phyloP scores from a whole-genome alignment of 768 basidiomycete genomes.

The Dioszegia hungarica region DNA sequence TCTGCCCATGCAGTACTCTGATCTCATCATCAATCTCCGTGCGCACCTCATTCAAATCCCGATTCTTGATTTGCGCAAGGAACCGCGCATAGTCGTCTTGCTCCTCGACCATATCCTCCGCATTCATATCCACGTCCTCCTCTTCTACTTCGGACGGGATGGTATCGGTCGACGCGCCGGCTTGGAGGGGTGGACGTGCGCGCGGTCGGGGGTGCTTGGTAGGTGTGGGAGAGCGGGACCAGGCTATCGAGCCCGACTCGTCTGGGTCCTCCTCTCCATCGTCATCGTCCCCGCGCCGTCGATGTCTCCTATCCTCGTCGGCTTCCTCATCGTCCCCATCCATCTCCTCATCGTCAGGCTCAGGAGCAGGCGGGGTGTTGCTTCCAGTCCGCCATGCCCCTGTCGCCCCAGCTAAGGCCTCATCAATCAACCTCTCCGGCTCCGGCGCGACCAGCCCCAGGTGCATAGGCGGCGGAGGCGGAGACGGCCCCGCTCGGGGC shows the following conservation, averaged over 20 bases:
- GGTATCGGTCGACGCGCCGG: slow-evolving; percentile 44
- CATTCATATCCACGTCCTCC: slow-evolving; percentile 71
- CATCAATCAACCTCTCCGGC: slow-evolving; percentile 12
- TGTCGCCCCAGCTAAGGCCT: background rate
- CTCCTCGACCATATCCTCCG: slow-evolving; percentile 48
- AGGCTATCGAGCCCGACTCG: slow-evolving; percentile 46
- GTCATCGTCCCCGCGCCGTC: slow-evolving; percentile 43
- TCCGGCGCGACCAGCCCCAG: slow-evolving; percentile 10
- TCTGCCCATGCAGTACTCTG: slow-evolving; percentile 68
- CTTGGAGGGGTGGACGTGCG: slow-evolving; percentile 37
- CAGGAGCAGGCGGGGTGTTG: background rate
- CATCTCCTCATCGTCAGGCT: background rate
- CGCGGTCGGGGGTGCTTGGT: slow-evolving; percentile 15
- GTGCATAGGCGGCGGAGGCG: slow-evolving; percentile 6
- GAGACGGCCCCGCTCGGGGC: slow-evolving; percentile 5
- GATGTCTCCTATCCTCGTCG: slow-evolving; percentile 51
- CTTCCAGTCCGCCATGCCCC: slow-evolving; percentile 1
- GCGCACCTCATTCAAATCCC: slow-evolving; percentile 71
- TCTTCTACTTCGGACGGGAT: slow-evolving; percentile 62
- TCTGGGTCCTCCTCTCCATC: slow-evolving; percentile 27
- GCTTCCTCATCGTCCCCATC: slow-evolving; percentile 4
- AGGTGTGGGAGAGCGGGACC: slow-evolving; percentile 52
- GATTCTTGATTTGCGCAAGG: slow-evolving; percentile 82
- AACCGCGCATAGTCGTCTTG: slow-evolving; percentile 81
- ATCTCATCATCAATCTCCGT: slow-evolving; percentile 93